These are phyloP conservation scores for Neocatenulostroma microsporum DNA, from an alignment of 2,329 filamentous ascomycete species.

Conservation along the genomic window DNA sequence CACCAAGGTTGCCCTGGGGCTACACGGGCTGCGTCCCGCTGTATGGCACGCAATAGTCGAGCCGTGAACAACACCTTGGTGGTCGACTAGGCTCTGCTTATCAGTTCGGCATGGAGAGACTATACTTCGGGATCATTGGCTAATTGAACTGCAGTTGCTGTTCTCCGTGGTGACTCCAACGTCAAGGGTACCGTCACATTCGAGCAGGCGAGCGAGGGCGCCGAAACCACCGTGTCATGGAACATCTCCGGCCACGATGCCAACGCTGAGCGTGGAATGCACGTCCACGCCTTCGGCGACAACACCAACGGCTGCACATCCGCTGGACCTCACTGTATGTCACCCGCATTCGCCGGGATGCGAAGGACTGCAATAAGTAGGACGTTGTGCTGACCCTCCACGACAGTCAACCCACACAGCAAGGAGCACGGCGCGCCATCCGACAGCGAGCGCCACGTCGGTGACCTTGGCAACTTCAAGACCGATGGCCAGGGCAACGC, in stretches of 20 bases:
- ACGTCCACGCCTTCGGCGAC: slow-evolving; percentile 98
- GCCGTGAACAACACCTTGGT: slow-evolving; percentile 1
- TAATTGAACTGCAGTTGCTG: slow-evolving; percentile 61
- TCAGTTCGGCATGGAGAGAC: background rate
- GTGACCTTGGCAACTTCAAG: slow-evolving; percentile 95
- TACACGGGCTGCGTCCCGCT: too few species aligned
- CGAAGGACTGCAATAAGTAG: too few species aligned
- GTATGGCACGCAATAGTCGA: too few species aligned
- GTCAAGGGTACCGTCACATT: slow-evolving; percentile 89
- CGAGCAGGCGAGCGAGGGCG: slow-evolving; percentile 77
- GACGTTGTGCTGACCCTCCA: too few species aligned
- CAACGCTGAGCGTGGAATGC: slow-evolving; percentile 95
- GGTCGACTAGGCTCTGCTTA: background rate
- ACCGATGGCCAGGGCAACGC: slow-evolving; percentile 89
- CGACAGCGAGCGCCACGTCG: slow-evolving; percentile 84
- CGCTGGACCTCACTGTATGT: slow-evolving; percentile 91
- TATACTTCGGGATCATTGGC: background rate
- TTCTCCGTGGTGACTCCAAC: slow-evolving; percentile 96
- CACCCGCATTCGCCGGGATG: too few species aligned
- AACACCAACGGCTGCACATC: slow-evolving; percentile 99
- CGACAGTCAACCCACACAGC: slow-evolving; percentile 91
- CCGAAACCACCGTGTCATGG: slow-evolving; percentile 81
- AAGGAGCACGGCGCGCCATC: slow-evolving; percentile 85
- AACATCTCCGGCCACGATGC: slow-evolving; percentile 86
- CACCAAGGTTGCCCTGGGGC: slow-evolving; percentile 7